Evolutionary conservation across 1,284 basidiomycete species (phyloP), one percentile per base, ranked within the genome.

Genomic region (Ustilago hordei): DNA sequence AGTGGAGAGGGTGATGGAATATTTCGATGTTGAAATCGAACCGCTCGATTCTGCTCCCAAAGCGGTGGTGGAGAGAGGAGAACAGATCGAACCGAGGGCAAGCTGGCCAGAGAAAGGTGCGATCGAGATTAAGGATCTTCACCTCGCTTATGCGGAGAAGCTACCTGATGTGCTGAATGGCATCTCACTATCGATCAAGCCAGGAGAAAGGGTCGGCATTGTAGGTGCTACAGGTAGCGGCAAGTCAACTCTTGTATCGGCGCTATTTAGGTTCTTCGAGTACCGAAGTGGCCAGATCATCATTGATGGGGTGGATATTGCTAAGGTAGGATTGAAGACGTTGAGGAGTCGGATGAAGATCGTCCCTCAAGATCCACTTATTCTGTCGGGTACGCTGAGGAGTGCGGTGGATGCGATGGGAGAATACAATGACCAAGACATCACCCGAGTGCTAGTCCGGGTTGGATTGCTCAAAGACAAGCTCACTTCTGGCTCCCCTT

Each of bases 221-320:
- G 89, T 89, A 5, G 89, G 89, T 19, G 72, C 80, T 4, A 86
- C 87, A 0, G 88, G 89, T 8, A 82, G 86, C 80, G 92, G 92
- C 38, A 93, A 93, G 87, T 91, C 90, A 55, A 93, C 92, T 0
- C 86, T 95, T 11, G 88, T 94, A n/a, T 90, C 90, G 61, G 86
- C 89, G 2, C 88, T 95, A n/a, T 91, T 95, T 86, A 90, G 93
- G 23, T 91, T 91, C 53, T 89, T 92, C 48, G 91, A 93, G 81
- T 85, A 91, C 8, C 86, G 88, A 31, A 79, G 86, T 0, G 94
- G 94, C 0, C 83, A 78, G 3, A 91, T 95, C 70, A 86, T 88
- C 50, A 92, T 95, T 55, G 93, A 95, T 82, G 92, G 90, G 0
- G 71, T 89, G 28, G 89, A 93, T 82, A 84, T 87, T n/a, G 43